Base-by-base conservation (phyloP, 164 flowering plant genomes). In the Houttuynia cordata region DNA sequence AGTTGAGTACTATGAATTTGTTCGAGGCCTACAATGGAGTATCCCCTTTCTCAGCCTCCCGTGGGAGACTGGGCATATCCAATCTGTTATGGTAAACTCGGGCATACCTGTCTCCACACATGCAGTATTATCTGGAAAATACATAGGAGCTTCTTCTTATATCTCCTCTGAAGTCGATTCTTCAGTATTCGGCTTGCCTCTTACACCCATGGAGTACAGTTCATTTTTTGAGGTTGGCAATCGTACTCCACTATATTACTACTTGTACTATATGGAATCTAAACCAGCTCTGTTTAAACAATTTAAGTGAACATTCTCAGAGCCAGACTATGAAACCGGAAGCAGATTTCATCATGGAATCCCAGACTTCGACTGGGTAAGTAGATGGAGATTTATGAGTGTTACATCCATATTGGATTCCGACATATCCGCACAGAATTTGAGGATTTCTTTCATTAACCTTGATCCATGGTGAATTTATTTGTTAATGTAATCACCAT, bases 1-100 rank as follows among this genome's bases (percentile, higher is more conserved):
- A 6, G 74, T 87, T 40, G 92, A 89, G 60, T 93, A 81, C 67
- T 81, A 79, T 63, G 98, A 89, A 68, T 79, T 89, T 71, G 78
- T 74, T 0, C 78, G 83, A 77, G 80, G 85, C 42, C 61, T 93
- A 24, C 81, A 79, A 19, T 93, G 98, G 98, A 86, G 86, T 67
- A 79, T 93, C 53, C 98, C 98, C 39, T 77, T 86, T 74, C 77
- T 89, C 60, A 70, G 57, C 63, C 88, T 89, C 64, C 98, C 98
- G 50, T 89, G 98, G 98, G 98, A 93, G 74, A 61, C 54, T 54
- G 80, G 67, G 24, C 61, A 69, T 51, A 24, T 45, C n/a, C 73
- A 59, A 13, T 68, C 79, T 19, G 45, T 71, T 62, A 74, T 84
- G 83, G 67, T 71, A 60, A 81, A 74, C 41, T 69, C 89, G 20